A percentile compares a stretch with the other conserved stretches of the same genome.
phyloP scores from a whole-genome alignment of 257 asterid genomes.

The Leptodermis oblonga region DNA sequence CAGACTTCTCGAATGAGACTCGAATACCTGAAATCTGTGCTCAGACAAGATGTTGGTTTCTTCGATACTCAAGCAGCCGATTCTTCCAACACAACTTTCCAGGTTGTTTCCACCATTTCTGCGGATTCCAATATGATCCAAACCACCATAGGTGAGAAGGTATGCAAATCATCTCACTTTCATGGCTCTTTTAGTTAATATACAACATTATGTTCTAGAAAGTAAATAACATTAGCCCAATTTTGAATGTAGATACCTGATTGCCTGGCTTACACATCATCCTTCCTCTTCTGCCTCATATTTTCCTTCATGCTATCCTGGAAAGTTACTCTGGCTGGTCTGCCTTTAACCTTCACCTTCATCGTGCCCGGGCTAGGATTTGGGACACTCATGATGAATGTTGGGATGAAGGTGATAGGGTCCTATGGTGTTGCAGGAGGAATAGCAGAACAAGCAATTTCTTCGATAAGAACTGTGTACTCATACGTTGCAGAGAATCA shows the following conservation, averaged over 20 bases:
- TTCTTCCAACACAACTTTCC: constrained; percentile 64
- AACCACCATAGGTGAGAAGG: constrained; percentile 78
- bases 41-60: constrained; percentile 78
- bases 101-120: constrained; percentile 64
- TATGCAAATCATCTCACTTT: constrained; percentile 13
- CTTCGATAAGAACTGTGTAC: constrained; percentile 60
- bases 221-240: no score
- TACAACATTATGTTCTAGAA: no score
- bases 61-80: constrained; percentile 70
- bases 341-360: constrained; percentile 74
- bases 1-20: constrained; percentile 83
- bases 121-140: constrained; percentile 68
- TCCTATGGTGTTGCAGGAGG: constrained; percentile 72
- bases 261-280: constrained; percentile 68
- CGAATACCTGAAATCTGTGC: constrained; percentile 77
- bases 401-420: constrained; percentile 51
- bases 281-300: constrained; percentile 69
- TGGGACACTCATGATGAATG: constrained; percentile 70
- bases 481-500: constrained; percentile 67
- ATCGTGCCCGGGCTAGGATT: constrained; percentile 75
- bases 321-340: constrained; percentile 66
- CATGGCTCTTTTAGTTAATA: background rate
- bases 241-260: constrained; percentile 61
- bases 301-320: constrained; percentile 71
- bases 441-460: constrained; percentile 75